These are phyloP conservation scores for Zasmidium angulare DNA, from an alignment of 2,329 filamentous ascomycete genomes.

Conservation along the genomic window DNA sequence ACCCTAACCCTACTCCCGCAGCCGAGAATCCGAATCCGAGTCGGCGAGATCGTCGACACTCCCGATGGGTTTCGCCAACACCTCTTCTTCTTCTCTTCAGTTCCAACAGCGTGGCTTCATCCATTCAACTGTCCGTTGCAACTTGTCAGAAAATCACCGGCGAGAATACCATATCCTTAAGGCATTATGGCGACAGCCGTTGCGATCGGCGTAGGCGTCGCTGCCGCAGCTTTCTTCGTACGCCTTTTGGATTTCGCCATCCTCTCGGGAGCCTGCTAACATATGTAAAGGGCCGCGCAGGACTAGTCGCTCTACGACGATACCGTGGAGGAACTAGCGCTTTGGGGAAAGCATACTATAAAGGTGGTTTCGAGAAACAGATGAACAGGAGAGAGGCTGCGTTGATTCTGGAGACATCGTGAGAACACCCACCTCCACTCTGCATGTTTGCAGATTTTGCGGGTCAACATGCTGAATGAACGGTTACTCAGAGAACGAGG, in stretches of 20 bases:
- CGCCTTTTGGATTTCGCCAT: conserved; percentile 20
- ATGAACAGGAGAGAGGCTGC: conserved; percentile 93
- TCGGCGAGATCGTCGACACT: background rate
- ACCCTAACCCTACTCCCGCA: background rate
- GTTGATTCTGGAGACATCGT: conserved; percentile 88
- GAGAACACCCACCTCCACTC: conserved; percentile 38
- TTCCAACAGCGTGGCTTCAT: background rate
- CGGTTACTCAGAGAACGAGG: conserved; percentile 69
- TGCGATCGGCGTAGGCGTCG: conserved; percentile 60
- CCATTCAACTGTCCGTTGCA: background rate
- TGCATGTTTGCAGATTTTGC: background rate
- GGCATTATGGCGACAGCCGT: conserved; percentile 58
- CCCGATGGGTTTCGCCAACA: background rate
- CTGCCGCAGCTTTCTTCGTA: conserved; percentile 66
- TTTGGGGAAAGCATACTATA: conserved; percentile 91
- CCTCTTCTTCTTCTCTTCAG: background rate
- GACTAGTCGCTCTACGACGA: conserved; percentile 81
- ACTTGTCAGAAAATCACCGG: too few relatives aligned
- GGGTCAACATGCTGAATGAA: conserved; percentile 6
- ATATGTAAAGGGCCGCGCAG: conserved; percentile 74
- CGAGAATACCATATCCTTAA: background rate
- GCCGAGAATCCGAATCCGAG: background rate
- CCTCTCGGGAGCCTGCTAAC: conserved; percentile 6
- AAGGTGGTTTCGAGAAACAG: conserved; percentile 93
- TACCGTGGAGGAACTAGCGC: conserved; percentile 73